Conservation (phyloP, 345 rosid species). For the Acer campestre region DNA sequence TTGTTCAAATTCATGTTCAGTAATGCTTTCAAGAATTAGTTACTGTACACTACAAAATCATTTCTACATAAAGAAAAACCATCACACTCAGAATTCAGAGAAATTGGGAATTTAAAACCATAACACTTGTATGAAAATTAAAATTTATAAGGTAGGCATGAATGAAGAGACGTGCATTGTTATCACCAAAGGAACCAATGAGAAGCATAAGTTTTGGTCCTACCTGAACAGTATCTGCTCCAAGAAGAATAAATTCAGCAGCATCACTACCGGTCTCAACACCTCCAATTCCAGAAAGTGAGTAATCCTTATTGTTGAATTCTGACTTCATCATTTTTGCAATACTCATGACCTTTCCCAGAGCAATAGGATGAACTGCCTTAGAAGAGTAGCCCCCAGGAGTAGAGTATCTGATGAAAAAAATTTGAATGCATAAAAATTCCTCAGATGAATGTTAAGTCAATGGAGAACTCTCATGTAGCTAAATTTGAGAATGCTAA, state of each 20-base stretch:
- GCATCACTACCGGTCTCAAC: slow-evolving; percentile 94
- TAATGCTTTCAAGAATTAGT: neutral
- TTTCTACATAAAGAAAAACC: neutral
- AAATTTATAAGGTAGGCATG: neutral
- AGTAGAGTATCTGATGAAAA: slow-evolving; percentile 74
- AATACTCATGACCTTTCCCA: slow-evolving; percentile 85
- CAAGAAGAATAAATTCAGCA: slow-evolving; percentile 92
- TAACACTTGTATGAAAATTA: neutral
- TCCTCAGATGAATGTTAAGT: neutral
- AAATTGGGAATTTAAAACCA: neutral
- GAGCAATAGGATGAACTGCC: slow-evolving; percentile 97
- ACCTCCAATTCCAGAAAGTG: slow-evolving; percentile 96
- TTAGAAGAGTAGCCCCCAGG: slow-evolving; percentile 96
- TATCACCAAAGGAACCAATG: neutral
- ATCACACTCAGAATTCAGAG: neutral
- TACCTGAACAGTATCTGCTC: slow-evolving; percentile 96
- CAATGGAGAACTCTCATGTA: slow-evolving; percentile 4
- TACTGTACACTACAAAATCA: neutral
- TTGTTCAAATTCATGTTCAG: neutral
- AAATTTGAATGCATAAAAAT: slow-evolving; percentile 19
- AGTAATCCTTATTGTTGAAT: slow-evolving; percentile 52
- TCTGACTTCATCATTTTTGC: slow-evolving; percentile 90
- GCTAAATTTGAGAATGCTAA: slow-evolving; percentile 39
- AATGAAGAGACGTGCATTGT: neutral
- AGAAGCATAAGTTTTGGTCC: neutral